Evolutionary conservation across 805 yeast species (phyloP), one percentile per base, ranked within the genome.

Genomic region (Torulaspora gathmanii): DNA sequence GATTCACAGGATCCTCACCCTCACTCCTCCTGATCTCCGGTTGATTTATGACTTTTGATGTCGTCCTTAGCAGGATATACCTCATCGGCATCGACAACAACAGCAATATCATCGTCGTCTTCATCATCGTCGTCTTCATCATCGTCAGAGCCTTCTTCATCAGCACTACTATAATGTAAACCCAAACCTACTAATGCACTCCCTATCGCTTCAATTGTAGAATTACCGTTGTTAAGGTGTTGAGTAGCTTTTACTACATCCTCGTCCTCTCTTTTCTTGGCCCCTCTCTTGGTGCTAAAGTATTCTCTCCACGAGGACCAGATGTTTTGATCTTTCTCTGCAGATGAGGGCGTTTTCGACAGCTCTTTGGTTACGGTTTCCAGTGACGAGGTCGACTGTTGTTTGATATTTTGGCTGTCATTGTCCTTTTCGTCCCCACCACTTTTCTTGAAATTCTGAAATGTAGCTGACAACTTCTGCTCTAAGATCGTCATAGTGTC

Each of bases 401-500:
- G 36, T 36, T 40, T 34, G 19, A 17, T 25, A 22, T 13, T 37
- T 33, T 37, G 37, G 29, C 38, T 13, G 8, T 28, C 29, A 27
- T 36, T 46, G 2, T 34, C 44, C 30, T 42, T 46, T 16, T 19
- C 23, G 16, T 34, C 42, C 26, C 12, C 17, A 28, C 42, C 43
- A 23, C 40, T 48, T 42, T 56, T 66, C 40, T 62, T 64, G 19
- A 53, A 41, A 38, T 59, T 66, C 40, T 67, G 65, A 20, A 57
- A 57, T 30, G 69, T 65, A 5, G 63, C 55, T 22, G 61, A 52
- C 5, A 63, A 45, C 42, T 52, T 54, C 45, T 63, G 64, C 44
- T 64, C 66, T 17, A 64, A 52, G 12, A 51, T 49, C 3, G 58
- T 52, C 23, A 62, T 45, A 10, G 63, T 52, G 44, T 63, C 66